Base-by-base conservation (phyloP, 139 green algal species). In the Pseudopediastrum boryanum region DNA sequence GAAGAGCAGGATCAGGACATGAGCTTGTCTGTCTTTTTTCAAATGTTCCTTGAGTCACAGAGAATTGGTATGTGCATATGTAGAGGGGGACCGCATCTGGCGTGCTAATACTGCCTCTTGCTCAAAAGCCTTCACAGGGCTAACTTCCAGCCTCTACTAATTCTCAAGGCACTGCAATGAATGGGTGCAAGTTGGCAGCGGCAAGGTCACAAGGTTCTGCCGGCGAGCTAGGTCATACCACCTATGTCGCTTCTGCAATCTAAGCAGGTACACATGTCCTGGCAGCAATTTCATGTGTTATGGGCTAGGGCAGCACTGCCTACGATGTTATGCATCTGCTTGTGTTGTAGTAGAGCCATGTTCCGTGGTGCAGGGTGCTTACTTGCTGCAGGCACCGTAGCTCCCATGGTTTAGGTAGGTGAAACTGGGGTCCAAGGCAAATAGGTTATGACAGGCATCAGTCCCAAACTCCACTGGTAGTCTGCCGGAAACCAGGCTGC, bases 391-490 rank as follows among this genome's bases (percentile, higher is more conserved):
- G 2, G 89, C 89, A 0, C 89, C 89, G 61, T 92, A 93, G 70
- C 62, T 84, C 77, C 89, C 89, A 51, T 93, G 89, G 76, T 93
- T 93, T 0, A 93, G 77, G 78, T 93, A 91, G 1, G 64, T 58
- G 21, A 79, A 67, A 1, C 25, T 38, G 1, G 77, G 48, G 33
- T 89, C 85, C 48, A 93, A 67, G 6, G 43, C 44, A 56, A 90
- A 93, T 21, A 93, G 79, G 46, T 78, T 2, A 1, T 77, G n/a
- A 21, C 66, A 61, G 42, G 54, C 69, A n/a, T 72, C 65, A 7
- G n/a, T 23, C 68, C 78, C 29, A 69, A 56, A 16, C 52, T 4
- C 31, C 43, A 2, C 6, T 7, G 31, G 23, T 38, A n/a, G 46
- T 25, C 9, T 31, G 54, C 71, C 71, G 21, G 44, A 36, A 10